phyloP scores from a whole-genome alignment of 257 asterid species.

The Salvia rosmarinus region DNA sequence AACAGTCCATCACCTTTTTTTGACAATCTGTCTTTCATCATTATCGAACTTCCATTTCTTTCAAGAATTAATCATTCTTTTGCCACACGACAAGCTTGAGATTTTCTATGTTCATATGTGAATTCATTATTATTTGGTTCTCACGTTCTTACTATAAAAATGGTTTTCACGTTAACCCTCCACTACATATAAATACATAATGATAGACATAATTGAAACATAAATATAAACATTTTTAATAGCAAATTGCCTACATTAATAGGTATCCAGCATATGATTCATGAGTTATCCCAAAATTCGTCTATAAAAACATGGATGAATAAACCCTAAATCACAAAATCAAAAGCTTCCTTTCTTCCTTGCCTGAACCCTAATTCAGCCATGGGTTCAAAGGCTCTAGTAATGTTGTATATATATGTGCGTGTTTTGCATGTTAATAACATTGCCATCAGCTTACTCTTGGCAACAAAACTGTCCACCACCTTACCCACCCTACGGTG shows the following conservation, averaged over 20 bases:
- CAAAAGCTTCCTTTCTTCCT: neutral
- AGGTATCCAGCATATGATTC: slow-evolving; percentile 35
- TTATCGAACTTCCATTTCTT: slow-evolving; percentile 19
- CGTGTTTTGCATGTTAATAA: slow-evolving; percentile 57
- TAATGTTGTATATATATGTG: slow-evolving; percentile 51
- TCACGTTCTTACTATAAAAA: neutral
- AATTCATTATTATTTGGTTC: neutral
- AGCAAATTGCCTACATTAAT: neutral
- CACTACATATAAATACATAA: too few species aligned
- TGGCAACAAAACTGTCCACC: slow-evolving; percentile 50
- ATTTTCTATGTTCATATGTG: neutral
- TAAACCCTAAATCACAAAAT: slow-evolving; percentile 18
- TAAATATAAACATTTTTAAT: neutral
- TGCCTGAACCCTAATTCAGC: neutral
- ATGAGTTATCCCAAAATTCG: slow-evolving; percentile 50
- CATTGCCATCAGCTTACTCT: slow-evolving; percentile 58
- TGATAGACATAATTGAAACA: neutral
- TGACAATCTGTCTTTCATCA: slow-evolving; percentile 12
- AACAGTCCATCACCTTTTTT: slow-evolving; percentile 28
- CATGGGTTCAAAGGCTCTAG: slow-evolving; percentile 54
- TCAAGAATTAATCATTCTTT: neutral
- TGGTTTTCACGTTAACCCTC: neutral
- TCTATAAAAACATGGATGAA: slow-evolving; percentile 47
- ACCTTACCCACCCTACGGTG: slow-evolving; percentile 56
- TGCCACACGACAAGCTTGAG: slow-evolving; percentile 11